Percentiles rank a stretch among this genome's conserved stretches.
phyloP scores from a whole-genome alignment of 805 yeast species.

The Cyberlindnera amylophila region DNA sequence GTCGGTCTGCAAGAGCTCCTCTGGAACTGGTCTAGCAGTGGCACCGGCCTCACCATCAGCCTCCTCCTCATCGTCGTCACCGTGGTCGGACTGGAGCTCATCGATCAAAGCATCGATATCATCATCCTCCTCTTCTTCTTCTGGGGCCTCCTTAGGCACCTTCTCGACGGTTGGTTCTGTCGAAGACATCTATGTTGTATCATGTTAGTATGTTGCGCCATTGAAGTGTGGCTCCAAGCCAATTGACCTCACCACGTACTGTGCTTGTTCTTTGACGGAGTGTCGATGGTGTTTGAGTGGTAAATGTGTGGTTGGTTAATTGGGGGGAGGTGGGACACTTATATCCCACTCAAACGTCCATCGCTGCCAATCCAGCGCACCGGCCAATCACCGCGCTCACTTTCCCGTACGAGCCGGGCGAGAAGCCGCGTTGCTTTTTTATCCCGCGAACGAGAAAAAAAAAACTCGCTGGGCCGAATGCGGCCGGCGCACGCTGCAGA shows the following conservation, averaged over 20 bases:
- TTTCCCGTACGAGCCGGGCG: neutral
- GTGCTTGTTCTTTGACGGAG: too few relatives aligned
- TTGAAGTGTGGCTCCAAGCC: neutral
- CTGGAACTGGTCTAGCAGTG: constrained; percentile 77
- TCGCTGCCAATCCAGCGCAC: neutral
- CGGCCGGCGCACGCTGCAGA: neutral
- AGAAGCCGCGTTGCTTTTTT: neutral
- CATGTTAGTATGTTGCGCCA: constrained; percentile 10
- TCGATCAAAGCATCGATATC: constrained; percentile 70
- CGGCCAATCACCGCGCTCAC: constrained; percentile 7
- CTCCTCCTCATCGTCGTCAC: constrained; percentile 49
- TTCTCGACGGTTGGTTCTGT: constrained; percentile 53
- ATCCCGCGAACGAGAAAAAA: neutral
- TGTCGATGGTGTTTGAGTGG: too few relatives aligned
- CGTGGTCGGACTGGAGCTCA: constrained; percentile 69
- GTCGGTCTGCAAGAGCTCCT: constrained; percentile 79
- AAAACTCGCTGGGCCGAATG: neutral
- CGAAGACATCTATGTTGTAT: constrained; percentile 23
- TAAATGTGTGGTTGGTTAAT: too few relatives aligned
- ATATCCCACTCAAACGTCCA: neutral
- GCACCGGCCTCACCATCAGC: constrained; percentile 46
- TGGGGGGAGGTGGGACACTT: neutral
- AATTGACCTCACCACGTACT: too few relatives aligned
- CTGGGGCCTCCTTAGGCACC: constrained; percentile 46
- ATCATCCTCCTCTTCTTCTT: constrained; percentile 58